Evolutionary conservation across 2,329 filamentous ascomycete species (phyloP).

Genomic region (Colletotrichum costaricense): DNA sequence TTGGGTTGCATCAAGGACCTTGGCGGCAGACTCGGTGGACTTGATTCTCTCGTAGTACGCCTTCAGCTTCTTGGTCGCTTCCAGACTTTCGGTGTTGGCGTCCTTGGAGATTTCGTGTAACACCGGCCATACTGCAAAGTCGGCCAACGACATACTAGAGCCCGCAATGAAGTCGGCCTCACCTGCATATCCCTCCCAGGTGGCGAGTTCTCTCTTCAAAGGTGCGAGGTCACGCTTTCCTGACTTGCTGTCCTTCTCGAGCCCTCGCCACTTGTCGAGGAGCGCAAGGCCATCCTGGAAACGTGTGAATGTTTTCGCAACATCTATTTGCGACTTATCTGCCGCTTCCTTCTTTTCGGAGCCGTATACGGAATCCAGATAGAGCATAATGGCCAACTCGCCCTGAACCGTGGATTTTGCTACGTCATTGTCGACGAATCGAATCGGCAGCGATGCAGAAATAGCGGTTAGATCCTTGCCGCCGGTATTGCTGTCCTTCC

Average conservation of each 20-base stretch:
- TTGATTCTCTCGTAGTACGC: slow-evolving; percentile 51
- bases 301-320: slow-evolving; percentile 51
- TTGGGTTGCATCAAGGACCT: slow-evolving; percentile 36
- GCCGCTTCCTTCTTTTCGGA: slow-evolving; percentile 40
- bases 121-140: slow-evolving; percentile 69
- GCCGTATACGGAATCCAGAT: slow-evolving; percentile 68
- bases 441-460: slow-evolving; percentile 49
- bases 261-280: slow-evolving; percentile 48
- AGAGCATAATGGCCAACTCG: slow-evolving; percentile 65
- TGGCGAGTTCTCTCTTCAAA: slow-evolving; percentile 47
- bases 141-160: slow-evolving; percentile 54
- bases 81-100: slow-evolving; percentile 45
- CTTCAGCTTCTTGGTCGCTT: slow-evolving; percentile 44
- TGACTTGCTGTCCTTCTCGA: slow-evolving; percentile 28
- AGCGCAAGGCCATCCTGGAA: slow-evolving; percentile 56
- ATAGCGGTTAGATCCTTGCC: slow-evolving; percentile 31
- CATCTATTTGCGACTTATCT: slow-evolving; percentile 40
- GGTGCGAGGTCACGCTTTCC: slow-evolving; percentile 32
- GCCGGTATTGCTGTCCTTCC: slow-evolving; percentile 39
- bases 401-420: slow-evolving; percentile 60
- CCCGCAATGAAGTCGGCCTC: slow-evolving; percentile 60
- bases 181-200: slow-evolving; percentile 53
- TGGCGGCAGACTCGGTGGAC: slow-evolving; percentile 37
- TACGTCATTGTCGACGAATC: slow-evolving; percentile 66
- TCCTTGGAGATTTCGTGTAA: slow-evolving; percentile 57